phyloP scores from a whole-genome alignment of 768 basidiomycete species.

The Mrakia hoshinonis region DNA sequence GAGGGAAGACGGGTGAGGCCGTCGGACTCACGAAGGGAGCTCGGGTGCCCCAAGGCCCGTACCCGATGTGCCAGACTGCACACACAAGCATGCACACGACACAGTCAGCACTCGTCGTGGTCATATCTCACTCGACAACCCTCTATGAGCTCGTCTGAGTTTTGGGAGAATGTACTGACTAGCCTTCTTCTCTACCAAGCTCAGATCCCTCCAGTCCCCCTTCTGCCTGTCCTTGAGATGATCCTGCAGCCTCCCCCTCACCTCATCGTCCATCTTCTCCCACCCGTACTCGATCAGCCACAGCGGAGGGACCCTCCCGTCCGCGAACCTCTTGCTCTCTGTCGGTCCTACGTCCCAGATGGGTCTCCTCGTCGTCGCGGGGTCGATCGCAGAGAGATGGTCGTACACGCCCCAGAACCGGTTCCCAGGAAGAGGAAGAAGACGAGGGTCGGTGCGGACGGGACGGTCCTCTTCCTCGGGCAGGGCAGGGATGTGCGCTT shows the following conservation, averaged over 20 bases:
- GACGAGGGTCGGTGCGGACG: background rate
- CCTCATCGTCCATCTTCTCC: slow-evolving; percentile 22
- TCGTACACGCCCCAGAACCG: background rate
- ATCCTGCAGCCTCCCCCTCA: slow-evolving; percentile 18
- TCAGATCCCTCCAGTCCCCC: slow-evolving; percentile 16
- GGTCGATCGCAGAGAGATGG: background rate
- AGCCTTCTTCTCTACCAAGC: background rate
- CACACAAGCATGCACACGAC: slow-evolving; percentile 16
- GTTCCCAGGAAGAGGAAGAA: background rate
- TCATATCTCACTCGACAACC: too few species aligned
- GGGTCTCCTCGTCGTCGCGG: background rate
- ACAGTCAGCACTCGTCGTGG: slow-evolving; percentile 6
- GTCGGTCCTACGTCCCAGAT: slow-evolving; percentile 2
- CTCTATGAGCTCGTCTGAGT: too few species aligned
- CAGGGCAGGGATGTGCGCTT: background rate
- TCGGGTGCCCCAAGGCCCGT: background rate
- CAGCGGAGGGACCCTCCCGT: background rate
- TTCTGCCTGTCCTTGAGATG: slow-evolving; percentile 30
- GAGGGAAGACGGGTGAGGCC: background rate
- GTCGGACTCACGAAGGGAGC: background rate
- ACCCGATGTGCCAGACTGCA: slow-evolving; percentile 22
- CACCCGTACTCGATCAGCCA: background rate
- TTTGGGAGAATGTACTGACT: too few species aligned
- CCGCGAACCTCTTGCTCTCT: background rate
- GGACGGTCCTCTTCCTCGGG: background rate